phyloP scores from a whole-genome alignment of 345 rosid species.

The Boechera stricta region DNA sequence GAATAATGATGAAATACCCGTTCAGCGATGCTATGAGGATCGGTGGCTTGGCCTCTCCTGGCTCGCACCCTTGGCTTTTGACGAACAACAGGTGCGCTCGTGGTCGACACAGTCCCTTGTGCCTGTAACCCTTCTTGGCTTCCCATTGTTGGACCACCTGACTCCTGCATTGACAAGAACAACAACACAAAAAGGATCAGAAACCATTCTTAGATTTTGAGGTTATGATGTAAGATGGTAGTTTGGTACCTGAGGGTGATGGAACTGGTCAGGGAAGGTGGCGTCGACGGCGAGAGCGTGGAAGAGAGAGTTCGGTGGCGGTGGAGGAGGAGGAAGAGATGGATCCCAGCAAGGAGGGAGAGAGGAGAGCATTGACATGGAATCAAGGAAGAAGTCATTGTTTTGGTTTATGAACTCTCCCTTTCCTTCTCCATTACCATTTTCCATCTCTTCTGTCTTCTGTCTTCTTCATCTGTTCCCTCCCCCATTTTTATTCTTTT shows the following conservation, averaged over 20 bases:
- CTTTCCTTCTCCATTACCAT: conserved; percentile 45
- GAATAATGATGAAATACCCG: conserved; percentile 53
- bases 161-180: conserved; percentile 43
- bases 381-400: conserved; percentile 76
- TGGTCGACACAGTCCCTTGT: conserved; percentile 63
- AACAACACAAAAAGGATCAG: neutral
- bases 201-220: neutral
- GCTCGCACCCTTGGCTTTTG: conserved; percentile 91
- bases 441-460: conserved; percentile 41
- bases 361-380: conserved; percentile 84
- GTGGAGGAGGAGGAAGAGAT: conserved; percentile 51
- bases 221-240: neutral
- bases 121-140: conserved; percentile 51
- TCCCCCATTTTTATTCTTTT: conserved; percentile 34
- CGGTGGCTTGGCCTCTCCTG: conserved; percentile 98
- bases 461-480: conserved; percentile 24
- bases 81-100: conserved; percentile 59
- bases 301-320: conserved; percentile 50
- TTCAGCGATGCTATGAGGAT: conserved; percentile 98
- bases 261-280: conserved; percentile 71
- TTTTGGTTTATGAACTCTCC: conserved; percentile 48
- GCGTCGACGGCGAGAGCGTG: conserved; percentile 49
- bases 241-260: conserved; percentile 56
- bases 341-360: conserved; percentile 59
- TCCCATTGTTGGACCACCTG: conserved; percentile 45